A percentile compares a stretch with the other conserved stretches of the same genome.
phyloP scores from a whole-genome alignment of 306 rosid species.

The Pterocarpus macrocarpus region DNA sequence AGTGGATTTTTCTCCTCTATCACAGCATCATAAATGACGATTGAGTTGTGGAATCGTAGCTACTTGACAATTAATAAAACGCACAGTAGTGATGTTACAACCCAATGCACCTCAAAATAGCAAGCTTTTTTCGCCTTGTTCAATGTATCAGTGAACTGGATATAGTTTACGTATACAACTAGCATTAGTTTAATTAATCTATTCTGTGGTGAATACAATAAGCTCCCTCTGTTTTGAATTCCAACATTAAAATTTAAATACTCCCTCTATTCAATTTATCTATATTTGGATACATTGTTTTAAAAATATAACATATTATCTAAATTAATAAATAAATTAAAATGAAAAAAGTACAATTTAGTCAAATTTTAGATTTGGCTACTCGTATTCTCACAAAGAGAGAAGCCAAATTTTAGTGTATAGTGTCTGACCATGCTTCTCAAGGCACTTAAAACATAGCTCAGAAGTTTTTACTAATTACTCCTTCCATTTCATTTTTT shows the following conservation, averaged over 20 bases:
- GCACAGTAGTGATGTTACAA: constrained; percentile 30
- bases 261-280: background rate
- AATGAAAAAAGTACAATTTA: background rate
- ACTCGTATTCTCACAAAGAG: background rate
- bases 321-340: no score
- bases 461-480: background rate
- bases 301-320: no score
- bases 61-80: constrained; percentile 43
- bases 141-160: constrained; percentile 49
- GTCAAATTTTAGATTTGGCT: constrained; percentile 17
- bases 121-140: constrained; percentile 41
- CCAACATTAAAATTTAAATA: constrained; percentile 17
- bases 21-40: constrained; percentile 39
- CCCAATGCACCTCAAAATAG: constrained; percentile 15
- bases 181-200: constrained; percentile 45
- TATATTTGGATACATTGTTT: no score
- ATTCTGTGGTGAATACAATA: constrained; percentile 11
- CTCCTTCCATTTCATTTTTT: no score
- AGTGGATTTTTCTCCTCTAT: constrained; percentile 24
- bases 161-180: constrained; percentile 50
- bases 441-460: background rate
- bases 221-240: constrained; percentile 31
- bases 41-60: constrained; percentile 45
- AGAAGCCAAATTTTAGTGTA: constrained; percentile 21
- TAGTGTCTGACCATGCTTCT: background rate